Evolutionary conservation across 768 basidiomycete genomes (phyloP).

Genomic region (Lenzites betulinus): DNA sequence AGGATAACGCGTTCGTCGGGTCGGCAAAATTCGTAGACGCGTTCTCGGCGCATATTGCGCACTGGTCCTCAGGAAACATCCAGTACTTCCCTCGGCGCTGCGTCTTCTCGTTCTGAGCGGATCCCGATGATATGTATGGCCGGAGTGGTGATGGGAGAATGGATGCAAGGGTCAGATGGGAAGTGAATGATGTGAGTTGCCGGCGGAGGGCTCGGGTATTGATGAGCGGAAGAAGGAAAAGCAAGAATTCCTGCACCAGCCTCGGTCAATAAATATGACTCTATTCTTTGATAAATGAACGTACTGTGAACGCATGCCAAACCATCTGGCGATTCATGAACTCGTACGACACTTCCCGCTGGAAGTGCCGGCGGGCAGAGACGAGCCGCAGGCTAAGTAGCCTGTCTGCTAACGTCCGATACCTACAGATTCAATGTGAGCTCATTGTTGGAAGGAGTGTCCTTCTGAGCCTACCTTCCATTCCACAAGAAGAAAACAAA

Average conservation of each 20-base stretch:
- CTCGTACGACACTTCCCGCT: slow-evolving; percentile 92
- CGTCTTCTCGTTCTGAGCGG: background rate
- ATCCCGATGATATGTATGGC: slow-evolving; percentile 20
- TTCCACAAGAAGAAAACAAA: slow-evolving; percentile 85
- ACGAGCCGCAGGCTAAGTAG: slow-evolving; percentile 73
- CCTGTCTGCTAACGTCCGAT: slow-evolving; percentile 82
- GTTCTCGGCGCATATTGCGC: slow-evolving; percentile 88
- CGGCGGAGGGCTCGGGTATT: slow-evolving; percentile 67
- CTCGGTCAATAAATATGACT: background rate
- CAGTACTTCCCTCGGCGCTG: slow-evolving; percentile 60
- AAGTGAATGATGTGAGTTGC: slow-evolving; percentile 43
- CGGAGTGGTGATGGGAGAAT: slow-evolving; percentile 39
- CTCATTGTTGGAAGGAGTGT: background rate
- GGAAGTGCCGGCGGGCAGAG: slow-evolving; percentile 66
- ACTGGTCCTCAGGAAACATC: slow-evolving; percentile 70
- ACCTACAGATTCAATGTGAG: slow-evolving; percentile 48
- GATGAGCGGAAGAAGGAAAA: slow-evolving; percentile 88
- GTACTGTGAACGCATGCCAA: slow-evolving; percentile 96
- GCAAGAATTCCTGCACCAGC: slow-evolving; percentile 79
- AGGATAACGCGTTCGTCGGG: slow-evolving; percentile 49
- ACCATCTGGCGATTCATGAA: slow-evolving; percentile 99
- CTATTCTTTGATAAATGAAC: slow-evolving; percentile 30
- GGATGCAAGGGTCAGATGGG: slow-evolving; percentile 25
- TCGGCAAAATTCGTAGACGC: slow-evolving; percentile 62
- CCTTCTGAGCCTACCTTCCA: slow-evolving; percentile 59